Evolutionary conservation across 495 filamentous ascomycete species (phyloP).

Genomic region (Aspergillus indologenus): DNA sequence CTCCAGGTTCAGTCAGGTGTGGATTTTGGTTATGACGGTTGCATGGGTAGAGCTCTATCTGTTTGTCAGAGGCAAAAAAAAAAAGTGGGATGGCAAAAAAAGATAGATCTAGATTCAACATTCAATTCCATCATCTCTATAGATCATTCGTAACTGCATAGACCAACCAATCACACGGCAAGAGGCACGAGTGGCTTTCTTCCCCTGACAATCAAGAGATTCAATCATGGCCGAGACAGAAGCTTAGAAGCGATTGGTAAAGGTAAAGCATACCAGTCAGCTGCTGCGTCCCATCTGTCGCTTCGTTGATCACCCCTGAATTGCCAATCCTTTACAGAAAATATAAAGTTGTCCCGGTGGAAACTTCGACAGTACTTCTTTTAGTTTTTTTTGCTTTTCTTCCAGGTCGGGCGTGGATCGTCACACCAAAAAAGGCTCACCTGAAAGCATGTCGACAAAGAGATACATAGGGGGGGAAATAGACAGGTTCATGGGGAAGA

Average conservation of each 20-base stretch:
- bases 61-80: too few relatives aligned
- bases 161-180: constrained; percentile 32
- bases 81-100: too few relatives aligned
- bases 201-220: too few relatives aligned
- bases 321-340: not conserved
- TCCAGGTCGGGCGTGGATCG: not conserved
- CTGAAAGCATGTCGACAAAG: constrained; percentile 12
- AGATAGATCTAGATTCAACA: constrained; percentile 20
- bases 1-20: too few relatives aligned
- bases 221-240: too few relatives aligned
- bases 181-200: too few relatives aligned
- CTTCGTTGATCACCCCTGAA: not conserved
- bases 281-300: not conserved
- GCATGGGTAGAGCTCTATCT: too few relatives aligned
- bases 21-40: too few relatives aligned
- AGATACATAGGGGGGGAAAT: constrained; percentile 25
- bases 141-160: constrained; percentile 51
- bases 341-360: constrained; percentile 10
- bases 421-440: constrained; percentile 2
- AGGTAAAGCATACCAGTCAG: not conserved
- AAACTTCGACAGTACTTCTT: constrained; percentile 5
- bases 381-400: constrained; percentile 5
- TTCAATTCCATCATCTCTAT: constrained; percentile 35
- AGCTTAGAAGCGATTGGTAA: too few relatives aligned
- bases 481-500: constrained; percentile 11